Conservation (phyloP, 1,139 yeast genomes). For the Yamadazyma friedrichii region DNA sequence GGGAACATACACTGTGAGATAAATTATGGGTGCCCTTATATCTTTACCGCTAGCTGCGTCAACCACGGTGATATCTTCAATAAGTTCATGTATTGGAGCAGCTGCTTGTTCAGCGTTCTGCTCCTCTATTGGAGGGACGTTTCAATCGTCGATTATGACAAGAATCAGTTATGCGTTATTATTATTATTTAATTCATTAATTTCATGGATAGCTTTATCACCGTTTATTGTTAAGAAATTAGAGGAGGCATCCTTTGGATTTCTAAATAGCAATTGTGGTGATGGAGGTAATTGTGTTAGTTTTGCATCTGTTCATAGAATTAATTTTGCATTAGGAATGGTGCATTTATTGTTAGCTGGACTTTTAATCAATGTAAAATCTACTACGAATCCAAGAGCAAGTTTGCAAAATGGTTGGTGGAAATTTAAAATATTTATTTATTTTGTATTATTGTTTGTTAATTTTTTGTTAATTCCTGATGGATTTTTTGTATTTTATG, state of each 20-base stretch:
- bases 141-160: constrained; percentile 61
- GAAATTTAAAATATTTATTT: constrained; percentile 69
- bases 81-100: constrained; percentile 84
- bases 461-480: constrained; percentile 81
- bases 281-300: constrained; percentile 87
- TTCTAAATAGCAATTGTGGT: constrained; percentile 55
- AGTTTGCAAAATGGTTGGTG: constrained; percentile 89
- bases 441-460: constrained; percentile 56
- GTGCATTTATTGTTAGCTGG: constrained; percentile 73
- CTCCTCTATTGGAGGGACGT: constrained; percentile 57
- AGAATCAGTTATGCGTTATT: constrained; percentile 83
- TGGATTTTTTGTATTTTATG: constrained; percentile 82
- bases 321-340: constrained; percentile 84
- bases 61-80: constrained; percentile 41
- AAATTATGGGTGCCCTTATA: constrained; percentile 75
- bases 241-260: constrained; percentile 70
- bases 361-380: constrained; percentile 68
- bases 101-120: constrained; percentile 75
- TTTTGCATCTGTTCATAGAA: constrained; percentile 87
- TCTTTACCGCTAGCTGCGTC: constrained; percentile 71
- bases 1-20: no score
- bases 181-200: constrained; percentile 70
- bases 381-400: constrained; percentile 78
- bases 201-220: constrained; percentile 90
- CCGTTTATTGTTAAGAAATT: constrained; percentile 77